Conservation (phyloP, 163 green algal genomes). For the Scenedesmus sp. region DNA sequence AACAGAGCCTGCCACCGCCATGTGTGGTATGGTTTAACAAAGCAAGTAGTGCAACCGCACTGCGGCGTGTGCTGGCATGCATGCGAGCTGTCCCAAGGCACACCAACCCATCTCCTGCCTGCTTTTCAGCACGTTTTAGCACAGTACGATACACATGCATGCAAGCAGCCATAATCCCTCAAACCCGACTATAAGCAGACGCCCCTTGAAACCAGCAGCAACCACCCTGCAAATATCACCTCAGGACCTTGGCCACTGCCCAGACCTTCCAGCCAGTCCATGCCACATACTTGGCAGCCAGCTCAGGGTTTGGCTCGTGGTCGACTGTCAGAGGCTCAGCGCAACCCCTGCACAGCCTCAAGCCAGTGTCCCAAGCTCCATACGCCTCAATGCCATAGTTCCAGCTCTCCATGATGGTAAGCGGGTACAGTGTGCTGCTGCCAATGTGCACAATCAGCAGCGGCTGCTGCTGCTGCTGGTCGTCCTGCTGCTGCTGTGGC, state of each 20-base stretch:
- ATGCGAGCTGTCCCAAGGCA: no score
- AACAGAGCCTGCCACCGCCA: no score
- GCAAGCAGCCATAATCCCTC: background rate
- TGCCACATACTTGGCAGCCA: background rate
- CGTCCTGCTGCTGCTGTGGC: constrained; percentile 10
- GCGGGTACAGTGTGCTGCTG: constrained; percentile 44
- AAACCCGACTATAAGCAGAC: no score
- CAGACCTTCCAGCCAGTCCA: constrained; percentile 53
- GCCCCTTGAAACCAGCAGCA: background rate
- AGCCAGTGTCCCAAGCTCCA: background rate
- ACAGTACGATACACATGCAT: background rate
- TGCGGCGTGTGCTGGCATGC: no score
- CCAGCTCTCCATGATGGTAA: constrained; percentile 53
- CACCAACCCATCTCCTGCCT: no score
- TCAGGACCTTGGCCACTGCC: constrained; percentile 21
- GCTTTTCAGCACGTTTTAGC: no score
- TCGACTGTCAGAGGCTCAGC: constrained; percentile 28
- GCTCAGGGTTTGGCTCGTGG: constrained; percentile 22
- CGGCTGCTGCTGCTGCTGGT: constrained; percentile 9
- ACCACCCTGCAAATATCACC: background rate
- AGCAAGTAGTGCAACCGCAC: no score
- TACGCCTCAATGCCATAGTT: constrained; percentile 47
- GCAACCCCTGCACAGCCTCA: constrained; percentile 5
- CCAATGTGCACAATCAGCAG: constrained; percentile 48
- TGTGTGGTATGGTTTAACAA: no score